Conservation (phyloP, 176 grass and related monocot species). For the Oropetium thomaeum region DNA sequence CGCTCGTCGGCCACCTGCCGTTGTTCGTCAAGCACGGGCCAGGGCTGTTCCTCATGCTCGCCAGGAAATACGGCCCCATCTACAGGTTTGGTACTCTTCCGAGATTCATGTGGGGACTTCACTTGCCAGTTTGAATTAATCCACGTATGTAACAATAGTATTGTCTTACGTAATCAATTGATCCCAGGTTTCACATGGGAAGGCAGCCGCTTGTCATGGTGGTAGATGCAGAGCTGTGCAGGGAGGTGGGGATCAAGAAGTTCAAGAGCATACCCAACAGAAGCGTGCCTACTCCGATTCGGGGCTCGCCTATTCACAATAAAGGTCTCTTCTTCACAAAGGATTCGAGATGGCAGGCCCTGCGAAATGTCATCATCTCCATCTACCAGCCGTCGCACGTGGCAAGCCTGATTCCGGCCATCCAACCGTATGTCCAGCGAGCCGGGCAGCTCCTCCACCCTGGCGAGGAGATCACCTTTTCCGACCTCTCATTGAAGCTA, state of each 20-base stretch:
- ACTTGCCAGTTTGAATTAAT: no score
- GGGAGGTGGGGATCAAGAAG: conserved; percentile 45
- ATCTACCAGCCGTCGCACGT: conserved; percentile 66
- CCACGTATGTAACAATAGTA: no score
- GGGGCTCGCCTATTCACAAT: conserved; percentile 13
- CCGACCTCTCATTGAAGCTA: conserved; percentile 16
- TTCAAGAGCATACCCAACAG: conserved; percentile 41
- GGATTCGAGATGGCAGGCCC: conserved; percentile 53
- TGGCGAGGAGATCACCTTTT: conserved; percentile 33
- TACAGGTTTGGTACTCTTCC: conserved; percentile 14
- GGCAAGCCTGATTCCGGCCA: conserved; percentile 44
- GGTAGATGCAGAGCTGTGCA: conserved; percentile 32
- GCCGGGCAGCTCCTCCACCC: not conserved
- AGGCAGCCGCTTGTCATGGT: conserved; percentile 39
- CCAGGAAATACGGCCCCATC: conserved; percentile 43
- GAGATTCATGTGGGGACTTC: no score
- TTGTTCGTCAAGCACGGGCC: conserved; percentile 54
- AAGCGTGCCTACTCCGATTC: conserved; percentile 19
- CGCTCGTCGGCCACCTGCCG: conserved; percentile 57
- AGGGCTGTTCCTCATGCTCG: conserved; percentile 33
- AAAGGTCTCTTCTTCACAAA: conserved; percentile 63
- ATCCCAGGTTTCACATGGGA: conserved; percentile 37
- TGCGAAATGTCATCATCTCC: conserved; percentile 50
- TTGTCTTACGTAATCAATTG: not conserved
- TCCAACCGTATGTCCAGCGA: conserved; percentile 35